Percentiles rank a stretch among this genome's conserved stretches.
phyloP scores from a whole-genome alignment of 192 early-diverging fungal genomes.

The Umbelopsis isabellina region DNA sequence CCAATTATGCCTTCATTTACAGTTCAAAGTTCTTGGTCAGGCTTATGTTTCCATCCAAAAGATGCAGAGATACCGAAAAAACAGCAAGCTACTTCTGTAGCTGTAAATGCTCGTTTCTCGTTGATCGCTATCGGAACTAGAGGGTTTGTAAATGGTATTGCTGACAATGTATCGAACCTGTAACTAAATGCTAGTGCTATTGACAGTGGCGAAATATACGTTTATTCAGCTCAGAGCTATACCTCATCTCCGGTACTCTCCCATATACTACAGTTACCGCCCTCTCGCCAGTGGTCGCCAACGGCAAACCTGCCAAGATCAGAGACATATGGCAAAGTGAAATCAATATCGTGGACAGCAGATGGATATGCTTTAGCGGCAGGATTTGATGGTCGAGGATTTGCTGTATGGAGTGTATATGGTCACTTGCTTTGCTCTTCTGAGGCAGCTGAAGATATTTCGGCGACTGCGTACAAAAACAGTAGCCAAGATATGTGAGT shows the following conservation, averaged over 20 bases:
- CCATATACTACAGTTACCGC: conserved; percentile 46
- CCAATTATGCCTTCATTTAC: conserved; percentile 28
- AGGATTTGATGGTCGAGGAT: conserved; percentile 64
- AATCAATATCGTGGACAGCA: conserved; percentile 67
- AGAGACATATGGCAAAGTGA: conserved; percentile 37
- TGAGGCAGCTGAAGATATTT: conserved; percentile 4
- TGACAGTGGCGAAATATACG: conserved; percentile 51
- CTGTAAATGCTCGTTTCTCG: conserved; percentile 72
- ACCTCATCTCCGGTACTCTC: conserved; percentile 46
- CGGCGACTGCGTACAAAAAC: neutral
- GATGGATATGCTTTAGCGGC: conserved; percentile 77
- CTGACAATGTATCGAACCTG: neutral
- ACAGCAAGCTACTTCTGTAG: conserved; percentile 55
- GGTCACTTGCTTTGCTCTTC: conserved; percentile 51
- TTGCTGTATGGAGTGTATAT: conserved; percentile 81
- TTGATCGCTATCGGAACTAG: conserved; percentile 71
- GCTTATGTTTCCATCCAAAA: conserved; percentile 54
- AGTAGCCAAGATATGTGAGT: neutral
- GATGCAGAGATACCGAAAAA: conserved; percentile 25
- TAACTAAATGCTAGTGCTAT: conserved; percentile 12
- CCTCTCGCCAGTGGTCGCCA: conserved; percentile 7
- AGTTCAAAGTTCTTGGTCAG: conserved; percentile 44
- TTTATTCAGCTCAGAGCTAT: conserved; percentile 60
- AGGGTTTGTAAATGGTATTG: conserved; percentile 41
- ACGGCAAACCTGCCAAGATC: neutral